Base-by-base conservation (phyloP, 1,284 basidiomycete genomes). In the Tylopilus orsonianus region DNA sequence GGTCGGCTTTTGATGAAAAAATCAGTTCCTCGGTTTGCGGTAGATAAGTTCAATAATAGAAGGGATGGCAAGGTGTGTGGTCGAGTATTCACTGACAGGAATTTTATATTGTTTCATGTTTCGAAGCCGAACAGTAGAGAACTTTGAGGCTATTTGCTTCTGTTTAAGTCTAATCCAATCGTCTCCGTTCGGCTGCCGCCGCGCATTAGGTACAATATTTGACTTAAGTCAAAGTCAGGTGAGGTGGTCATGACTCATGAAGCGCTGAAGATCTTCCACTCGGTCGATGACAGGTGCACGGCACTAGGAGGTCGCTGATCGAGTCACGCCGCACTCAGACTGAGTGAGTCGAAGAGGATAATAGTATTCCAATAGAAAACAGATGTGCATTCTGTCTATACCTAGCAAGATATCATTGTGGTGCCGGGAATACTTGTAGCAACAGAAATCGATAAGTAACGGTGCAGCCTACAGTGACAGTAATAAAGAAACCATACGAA, bases 401-500 rank as follows among this genome's bases (percentile, higher is more conserved):
- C 54, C 43, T 55, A 53, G 46, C 30, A 56, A 65, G 64, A 66
- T 62, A 66, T 66, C 54, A 51, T 49, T 58, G 62, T 45, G 48
- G 51, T 60, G 56, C 18, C 16, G 59, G 63, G 62, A 58, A 64
- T 67, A 65, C 51, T 54, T 57, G 64, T 65, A 57, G 50, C 64
- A 63, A 64, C 59, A 65, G 53, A 38, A 54, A 51, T 41, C 34
- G 56, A 60, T 64, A 67, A 64, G 62, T 67, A 60, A 51, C 49
- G 39, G 46, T 49, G 56, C 41, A 53, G 36, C 54, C 49, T 62
- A 65, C 60, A 51, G 46, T 46, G 48, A 65, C 63, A 41, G 50
- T 43, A 54, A 60, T 61, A 65, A 64, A 58, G 55, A 62, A 51
- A 54, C 52, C 54, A 58, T 53, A 60, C 44, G 54, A 46, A 52